Base-by-base conservation (phyloP, 2,329 filamentous ascomycete species). In the Aspergillus sp. region DNA sequence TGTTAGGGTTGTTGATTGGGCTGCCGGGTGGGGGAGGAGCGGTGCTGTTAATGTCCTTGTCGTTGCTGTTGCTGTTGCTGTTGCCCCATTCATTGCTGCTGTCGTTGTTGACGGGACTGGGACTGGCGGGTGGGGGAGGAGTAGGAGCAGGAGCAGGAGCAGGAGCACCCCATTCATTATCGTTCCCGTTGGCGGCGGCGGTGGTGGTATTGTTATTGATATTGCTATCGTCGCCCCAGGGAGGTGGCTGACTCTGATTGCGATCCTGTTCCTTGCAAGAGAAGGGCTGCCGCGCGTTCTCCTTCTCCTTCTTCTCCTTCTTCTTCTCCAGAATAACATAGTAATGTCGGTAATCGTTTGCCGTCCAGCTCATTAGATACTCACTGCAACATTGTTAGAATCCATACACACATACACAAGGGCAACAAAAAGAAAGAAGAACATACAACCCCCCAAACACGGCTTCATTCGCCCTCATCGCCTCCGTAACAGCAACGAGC, bases 401-500 rank as follows among this genome's bases (percentile, higher is more conserved):
- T 41, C 10, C 9, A 33, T 9, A 27, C 12, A 32, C 5, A 29
- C 7, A 7, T n/a, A 35, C 8, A 34, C 26, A 43, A 43, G 9
- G n/a, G 27, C 26, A 35, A 35, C 7, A 19, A 43, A 26, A 6
- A n/a, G 12, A 29, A 43, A 9, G 29, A 29, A 5, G 26, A 28
- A 44, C 42, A 30, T 44, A 44, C 42, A 36, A 44, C 32, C 33
- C 42, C 42, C 33, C 42, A 35, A 36, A 44, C 36, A 38, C 7
- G 7, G 29, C 26, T 8, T 29, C 19, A 29, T 29, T 29, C 9
- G 26, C 32, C 19, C 30, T 10, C 32, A 38, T 29, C 19, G 33
- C 27, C 32, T 42, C 45, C 5, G 45, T 47, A 26, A 47, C 33
- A 9, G 45, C 29, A 10, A 19, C 38, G 7, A 46, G 29, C 10